These are phyloP conservation scores for Wickerhamomyces ciferrii DNA, from an alignment of 805 yeast species.

Conservation along the genomic window DNA sequence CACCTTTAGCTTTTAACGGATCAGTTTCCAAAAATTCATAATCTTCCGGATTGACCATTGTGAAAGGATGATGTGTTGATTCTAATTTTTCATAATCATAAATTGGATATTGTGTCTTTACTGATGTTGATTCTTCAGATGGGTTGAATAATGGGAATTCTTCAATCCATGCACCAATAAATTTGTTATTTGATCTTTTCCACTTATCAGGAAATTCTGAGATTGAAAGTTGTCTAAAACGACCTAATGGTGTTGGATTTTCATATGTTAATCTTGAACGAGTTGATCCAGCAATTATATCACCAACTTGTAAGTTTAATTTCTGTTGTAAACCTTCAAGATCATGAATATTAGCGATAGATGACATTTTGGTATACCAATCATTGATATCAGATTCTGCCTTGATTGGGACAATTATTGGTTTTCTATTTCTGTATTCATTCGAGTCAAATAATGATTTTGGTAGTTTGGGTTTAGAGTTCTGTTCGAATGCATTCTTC, in stretches of 20 bases:
- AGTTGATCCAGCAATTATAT: constrained; percentile 74
- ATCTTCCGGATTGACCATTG: constrained; percentile 79
- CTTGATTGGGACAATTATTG: constrained; percentile 48
- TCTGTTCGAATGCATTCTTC: constrained; percentile 30
- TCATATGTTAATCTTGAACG: constrained; percentile 70
- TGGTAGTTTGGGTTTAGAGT: constrained; percentile 24
- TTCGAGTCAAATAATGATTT: constrained; percentile 30
- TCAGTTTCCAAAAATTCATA: constrained; percentile 45
- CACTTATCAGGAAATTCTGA: constrained; percentile 44
- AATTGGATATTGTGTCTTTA: constrained; percentile 43
- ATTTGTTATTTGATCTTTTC: constrained; percentile 23
- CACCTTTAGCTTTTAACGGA: constrained; percentile 73
- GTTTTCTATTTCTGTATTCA: constrained; percentile 53
- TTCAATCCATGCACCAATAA: constrained; percentile 80
- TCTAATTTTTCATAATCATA: constrained; percentile 45
- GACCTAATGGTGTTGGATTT: constrained; percentile 93
- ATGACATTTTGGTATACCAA: constrained; percentile 38
- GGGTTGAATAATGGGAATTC: constrained; percentile 93
- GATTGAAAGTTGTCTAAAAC: constrained; percentile 71
- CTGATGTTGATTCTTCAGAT: constrained; percentile 29
- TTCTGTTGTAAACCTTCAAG: constrained; percentile 23
- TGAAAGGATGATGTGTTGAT: constrained; percentile 96
- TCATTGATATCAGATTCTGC: constrained; percentile 28
- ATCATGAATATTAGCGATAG: constrained; percentile 28
- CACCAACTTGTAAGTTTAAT: constrained; percentile 55